Percentiles rank a stretch among this genome's conserved stretches.
Evolutionary conservation across 192 early-diverging fungal species (phyloP).

Genomic region (Umbelopsis vinacea): DNA sequence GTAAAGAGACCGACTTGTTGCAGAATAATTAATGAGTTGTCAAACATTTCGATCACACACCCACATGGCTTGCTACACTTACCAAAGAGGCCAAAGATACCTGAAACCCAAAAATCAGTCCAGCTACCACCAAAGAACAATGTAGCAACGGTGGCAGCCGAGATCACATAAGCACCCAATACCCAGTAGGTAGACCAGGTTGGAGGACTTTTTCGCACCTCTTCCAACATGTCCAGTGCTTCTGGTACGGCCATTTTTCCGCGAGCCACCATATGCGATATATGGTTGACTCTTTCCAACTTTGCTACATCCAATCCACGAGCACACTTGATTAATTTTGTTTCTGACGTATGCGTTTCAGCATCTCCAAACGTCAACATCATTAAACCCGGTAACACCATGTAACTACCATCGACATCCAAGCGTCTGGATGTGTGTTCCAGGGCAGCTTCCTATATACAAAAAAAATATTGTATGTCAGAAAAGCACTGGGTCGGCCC

Average conservation of each 20-base stretch:
- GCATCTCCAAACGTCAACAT: constrained; percentile 76
- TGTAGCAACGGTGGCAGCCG: constrained; percentile 63
- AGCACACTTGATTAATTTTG: constrained; percentile 63
- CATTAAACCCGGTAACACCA: constrained; percentile 72
- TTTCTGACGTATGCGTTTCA: constrained; percentile 78
- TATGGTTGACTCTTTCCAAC: constrained; percentile 63
- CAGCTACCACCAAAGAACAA: constrained; percentile 68
- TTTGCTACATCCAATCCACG: constrained; percentile 73
- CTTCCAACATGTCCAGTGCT: constrained; percentile 57
- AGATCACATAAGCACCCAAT: constrained; percentile 51
- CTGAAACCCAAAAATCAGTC: constrained; percentile 65
- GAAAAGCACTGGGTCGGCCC: neutral
- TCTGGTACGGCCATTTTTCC: constrained; percentile 55
- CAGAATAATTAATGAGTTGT: constrained; percentile 42
- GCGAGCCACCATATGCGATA: constrained; percentile 60
- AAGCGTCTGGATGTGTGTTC: constrained; percentile 51
- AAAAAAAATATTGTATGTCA: neutral
- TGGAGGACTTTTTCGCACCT: constrained; percentile 60
- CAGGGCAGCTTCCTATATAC: constrained; percentile 51
- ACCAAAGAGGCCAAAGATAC: constrained; percentile 59
- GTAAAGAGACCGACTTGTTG: constrained; percentile 66
- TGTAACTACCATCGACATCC: constrained; percentile 69
- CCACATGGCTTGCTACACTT: constrained; percentile 14
- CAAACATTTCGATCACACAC: constrained; percentile 41
- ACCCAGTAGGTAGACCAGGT: constrained; percentile 61